Evolutionary conservation across 768 basidiomycete species (phyloP).

Genomic region (Boletus huronensis): DNA sequence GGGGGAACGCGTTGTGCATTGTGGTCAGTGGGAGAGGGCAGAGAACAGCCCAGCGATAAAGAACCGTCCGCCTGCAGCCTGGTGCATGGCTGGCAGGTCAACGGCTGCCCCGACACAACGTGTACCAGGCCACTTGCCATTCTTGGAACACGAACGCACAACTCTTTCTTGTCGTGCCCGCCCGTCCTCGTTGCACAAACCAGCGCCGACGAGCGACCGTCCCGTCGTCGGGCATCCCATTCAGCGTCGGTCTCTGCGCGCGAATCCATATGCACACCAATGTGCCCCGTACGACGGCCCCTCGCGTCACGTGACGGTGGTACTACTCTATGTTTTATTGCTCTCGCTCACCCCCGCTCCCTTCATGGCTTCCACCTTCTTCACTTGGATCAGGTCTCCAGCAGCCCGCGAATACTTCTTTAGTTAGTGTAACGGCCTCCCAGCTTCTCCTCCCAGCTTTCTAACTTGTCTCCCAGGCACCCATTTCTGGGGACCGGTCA

Average conservation of each 20-base stretch:
- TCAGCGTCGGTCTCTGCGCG: background rate
- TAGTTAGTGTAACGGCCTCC: conserved; percentile 52
- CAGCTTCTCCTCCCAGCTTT: conserved; percentile 2
- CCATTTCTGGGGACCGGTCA: conserved; percentile 96
- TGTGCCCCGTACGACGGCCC: too few relatives aligned
- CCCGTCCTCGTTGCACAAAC: background rate
- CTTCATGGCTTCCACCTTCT: conserved; percentile 78
- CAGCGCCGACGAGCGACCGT: background rate
- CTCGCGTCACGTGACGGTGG: conserved; percentile 11
- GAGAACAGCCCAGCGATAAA: conserved; percentile 11
- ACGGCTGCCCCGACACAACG: conserved; percentile 18
- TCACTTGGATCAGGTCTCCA: conserved; percentile 87
- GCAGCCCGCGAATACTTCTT: conserved; percentile 93
- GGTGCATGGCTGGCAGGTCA: conserved; percentile 22
- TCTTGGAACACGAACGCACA: too few relatives aligned
- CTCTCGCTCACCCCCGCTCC: too few relatives aligned
- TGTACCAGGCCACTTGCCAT: conserved; percentile 28
- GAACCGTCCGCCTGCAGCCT: conserved; percentile 10
- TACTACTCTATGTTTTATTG: too few relatives aligned
- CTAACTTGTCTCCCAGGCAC: conserved; percentile 59
- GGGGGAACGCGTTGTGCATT: conserved; percentile 33
- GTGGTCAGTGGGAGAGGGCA: conserved; percentile 7
- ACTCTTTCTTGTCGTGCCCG: background rate
- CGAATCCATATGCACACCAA: too few relatives aligned
- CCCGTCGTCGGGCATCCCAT: background rate